phyloP scores from a whole-genome alignment of 2,329 filamentous ascomycete genomes.

The Cladosporium halotolerans region DNA sequence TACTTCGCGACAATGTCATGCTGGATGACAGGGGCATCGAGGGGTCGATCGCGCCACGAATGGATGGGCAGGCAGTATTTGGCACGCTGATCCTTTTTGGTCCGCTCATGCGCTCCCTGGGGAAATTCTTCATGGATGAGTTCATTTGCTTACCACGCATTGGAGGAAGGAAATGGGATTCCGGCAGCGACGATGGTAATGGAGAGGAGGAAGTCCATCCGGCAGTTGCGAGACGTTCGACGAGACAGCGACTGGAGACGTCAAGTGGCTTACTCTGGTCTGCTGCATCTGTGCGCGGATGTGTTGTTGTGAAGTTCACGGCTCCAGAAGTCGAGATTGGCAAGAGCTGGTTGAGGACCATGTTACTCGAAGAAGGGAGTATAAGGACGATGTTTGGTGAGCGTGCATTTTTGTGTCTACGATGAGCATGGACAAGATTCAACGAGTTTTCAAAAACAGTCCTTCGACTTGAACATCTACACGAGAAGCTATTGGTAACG shows the following conservation, averaged over 20 bases:
- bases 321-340: slow-evolving; percentile 75
- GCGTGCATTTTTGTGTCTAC: slow-evolving; percentile 69
- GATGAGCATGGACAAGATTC: slow-evolving; percentile 14
- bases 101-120: slow-evolving; percentile 58
- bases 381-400: slow-evolving; percentile 69
- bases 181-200: slow-evolving; percentile 27
- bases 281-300: slow-evolving; percentile 70
- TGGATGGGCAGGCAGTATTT: slow-evolving; percentile 70
- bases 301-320: slow-evolving; percentile 87
- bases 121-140: slow-evolving; percentile 69
- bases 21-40: slow-evolving; percentile 43
- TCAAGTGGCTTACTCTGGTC: slow-evolving; percentile 67
- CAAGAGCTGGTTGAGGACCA: slow-evolving; percentile 68
- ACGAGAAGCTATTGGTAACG: not conserved
- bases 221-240: slow-evolving; percentile 25
- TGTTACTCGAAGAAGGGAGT: slow-evolving; percentile 70
- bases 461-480: not conserved
- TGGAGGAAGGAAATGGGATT: slow-evolving; percentile 70
- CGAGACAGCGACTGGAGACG: slow-evolving; percentile 51
- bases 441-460: too few relatives aligned
- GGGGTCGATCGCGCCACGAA: slow-evolving; percentile 44
- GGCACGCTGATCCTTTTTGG: slow-evolving; percentile 83
- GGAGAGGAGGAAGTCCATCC: slow-evolving; percentile 41
- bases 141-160: slow-evolving; percentile 75
- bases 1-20: slow-evolving; percentile 80